Percentiles rank a stretch among this genome's conserved stretches.
Evolutionary conservation across 768 basidiomycete genomes (phyloP).

Genomic region (Gloeostereum incarnatum): DNA sequence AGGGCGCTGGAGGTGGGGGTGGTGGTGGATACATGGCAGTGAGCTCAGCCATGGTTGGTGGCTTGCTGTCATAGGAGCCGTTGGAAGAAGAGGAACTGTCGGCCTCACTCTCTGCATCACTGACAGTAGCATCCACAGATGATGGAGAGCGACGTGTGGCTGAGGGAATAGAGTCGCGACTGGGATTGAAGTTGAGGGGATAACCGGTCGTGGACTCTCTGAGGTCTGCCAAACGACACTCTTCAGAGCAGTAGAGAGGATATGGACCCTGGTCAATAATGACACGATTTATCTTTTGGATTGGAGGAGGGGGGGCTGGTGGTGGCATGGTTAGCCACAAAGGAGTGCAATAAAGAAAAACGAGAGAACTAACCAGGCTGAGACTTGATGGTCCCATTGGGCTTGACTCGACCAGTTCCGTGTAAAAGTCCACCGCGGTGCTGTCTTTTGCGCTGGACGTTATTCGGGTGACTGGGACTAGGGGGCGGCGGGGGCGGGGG

Average conservation of each 20-base stretch:
- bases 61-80: slow-evolving; percentile 23
- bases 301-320: slow-evolving; percentile 12
- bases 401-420: slow-evolving; percentile 56
- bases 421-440: slow-evolving; percentile 44
- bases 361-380: slow-evolving; percentile 14
- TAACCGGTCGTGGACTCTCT: slow-evolving; percentile 27
- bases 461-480: slow-evolving; percentile 26
- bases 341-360: slow-evolving; percentile 11
- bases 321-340: slow-evolving; percentile 11
- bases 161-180: slow-evolving; percentile 28
- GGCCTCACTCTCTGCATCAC: slow-evolving; percentile 31
- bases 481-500: slow-evolving; percentile 17
- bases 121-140: slow-evolving; percentile 15
- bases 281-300: slow-evolving; percentile 42
- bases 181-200: slow-evolving; percentile 39
- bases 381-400: slow-evolving; percentile 44
- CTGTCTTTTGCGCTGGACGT: slow-evolving; percentile 17
- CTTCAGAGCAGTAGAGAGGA: slow-evolving; percentile 78
- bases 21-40: too few relatives aligned
- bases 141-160: slow-evolving; percentile 23
- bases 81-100: slow-evolving; percentile 26
- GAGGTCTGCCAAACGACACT: slow-evolving; percentile 58
- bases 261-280: slow-evolving; percentile 77
- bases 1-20: slow-evolving; percentile 46
- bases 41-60: slow-evolving; percentile 43